Conservation (phyloP, 2,329 filamentous ascomycete genomes). For the Amauroascus verrucosus region DNA sequence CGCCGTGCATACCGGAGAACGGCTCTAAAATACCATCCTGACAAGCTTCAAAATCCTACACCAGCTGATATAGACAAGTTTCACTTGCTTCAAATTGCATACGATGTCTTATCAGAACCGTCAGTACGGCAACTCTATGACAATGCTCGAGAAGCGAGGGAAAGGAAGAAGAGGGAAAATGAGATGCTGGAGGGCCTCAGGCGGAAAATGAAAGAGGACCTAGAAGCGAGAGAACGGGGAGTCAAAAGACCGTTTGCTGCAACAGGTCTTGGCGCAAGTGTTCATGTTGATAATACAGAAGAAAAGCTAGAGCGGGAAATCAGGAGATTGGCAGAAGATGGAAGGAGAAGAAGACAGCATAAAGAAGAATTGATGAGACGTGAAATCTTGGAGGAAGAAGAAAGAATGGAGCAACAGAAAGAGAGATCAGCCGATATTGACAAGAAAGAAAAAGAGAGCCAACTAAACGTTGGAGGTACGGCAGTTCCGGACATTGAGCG, state of each 20-base stretch:
- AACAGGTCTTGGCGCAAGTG: slow-evolving; percentile 25
- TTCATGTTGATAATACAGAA: slow-evolving; percentile 35
- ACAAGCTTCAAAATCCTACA: slow-evolving; percentile 68
- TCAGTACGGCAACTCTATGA: slow-evolving; percentile 69
- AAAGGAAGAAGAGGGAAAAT: slow-evolving; percentile 59
- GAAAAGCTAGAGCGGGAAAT: slow-evolving; percentile 43
- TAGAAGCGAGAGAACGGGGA: slow-evolving; percentile 65
- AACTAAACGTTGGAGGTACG: slow-evolving; percentile 30
- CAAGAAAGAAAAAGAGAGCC: slow-evolving; percentile 25
- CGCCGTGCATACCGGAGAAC: slow-evolving; percentile 74
- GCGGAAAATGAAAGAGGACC: slow-evolving; percentile 70
- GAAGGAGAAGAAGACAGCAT: slow-evolving; percentile 42
- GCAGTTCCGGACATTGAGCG: slow-evolving; percentile 46
- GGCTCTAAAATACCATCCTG: slow-evolving; percentile 84
- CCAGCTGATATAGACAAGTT: slow-evolving; percentile 64
- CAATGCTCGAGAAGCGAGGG: slow-evolving; percentile 58
- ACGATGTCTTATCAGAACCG: slow-evolving; percentile 66
- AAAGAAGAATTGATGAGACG: slow-evolving; percentile 39
- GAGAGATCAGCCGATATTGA: slow-evolving; percentile 35
- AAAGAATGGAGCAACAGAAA: slow-evolving; percentile 26
- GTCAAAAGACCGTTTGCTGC: slow-evolving; percentile 47
- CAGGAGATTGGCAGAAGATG: slow-evolving; percentile 44
- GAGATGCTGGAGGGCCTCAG: slow-evolving; percentile 63
- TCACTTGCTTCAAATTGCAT: slow-evolving; percentile 74
- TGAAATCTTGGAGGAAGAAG: slow-evolving; percentile 34